A percentile compares a stretch with the other conserved stretches of the same genome.
These are phyloP conservation scores for Fagopyrum homotropicum DNA, from an alignment of 148 eudicot species.

Conservation along the genomic window DNA sequence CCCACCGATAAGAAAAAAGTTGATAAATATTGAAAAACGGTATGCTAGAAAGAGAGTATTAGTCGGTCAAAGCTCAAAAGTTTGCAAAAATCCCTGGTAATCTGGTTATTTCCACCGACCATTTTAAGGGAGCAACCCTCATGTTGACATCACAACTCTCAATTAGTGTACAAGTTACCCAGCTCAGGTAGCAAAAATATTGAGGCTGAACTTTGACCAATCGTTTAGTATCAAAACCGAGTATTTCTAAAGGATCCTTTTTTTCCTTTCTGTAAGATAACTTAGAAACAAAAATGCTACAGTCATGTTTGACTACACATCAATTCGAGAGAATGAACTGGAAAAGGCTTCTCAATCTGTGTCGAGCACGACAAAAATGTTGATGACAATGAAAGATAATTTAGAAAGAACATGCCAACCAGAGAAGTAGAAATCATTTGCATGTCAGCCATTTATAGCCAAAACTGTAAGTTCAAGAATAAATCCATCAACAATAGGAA, in stretches of 20 bases:
- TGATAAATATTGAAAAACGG: neutral
- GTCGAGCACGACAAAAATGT: slow-evolving; percentile 6
- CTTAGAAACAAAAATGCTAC: neutral
- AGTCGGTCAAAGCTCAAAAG: neutral
- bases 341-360: slow-evolving; percentile 80
- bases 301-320: neutral
- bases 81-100: neutral
- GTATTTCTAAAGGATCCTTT: neutral
- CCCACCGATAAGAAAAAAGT: neutral
- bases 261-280: neutral
- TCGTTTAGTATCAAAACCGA: neutral
- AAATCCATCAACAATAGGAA: neutral
- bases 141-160: neutral
- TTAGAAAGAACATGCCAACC: slow-evolving; percentile 19
- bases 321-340: neutral
- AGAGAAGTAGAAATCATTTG: neutral
- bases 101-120: neutral
- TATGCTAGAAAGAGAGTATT: neutral
- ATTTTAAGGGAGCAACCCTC: neutral
- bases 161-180: neutral
- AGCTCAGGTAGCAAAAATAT: neutral
- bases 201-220: neutral
- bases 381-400: slow-evolving; percentile 47
- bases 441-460: neutral
- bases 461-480: slow-evolving; percentile 48